Base-by-base conservation (phyloP, 371 early-diverging fungal genomes). In the Syncephalastrum monosporum region DNA sequence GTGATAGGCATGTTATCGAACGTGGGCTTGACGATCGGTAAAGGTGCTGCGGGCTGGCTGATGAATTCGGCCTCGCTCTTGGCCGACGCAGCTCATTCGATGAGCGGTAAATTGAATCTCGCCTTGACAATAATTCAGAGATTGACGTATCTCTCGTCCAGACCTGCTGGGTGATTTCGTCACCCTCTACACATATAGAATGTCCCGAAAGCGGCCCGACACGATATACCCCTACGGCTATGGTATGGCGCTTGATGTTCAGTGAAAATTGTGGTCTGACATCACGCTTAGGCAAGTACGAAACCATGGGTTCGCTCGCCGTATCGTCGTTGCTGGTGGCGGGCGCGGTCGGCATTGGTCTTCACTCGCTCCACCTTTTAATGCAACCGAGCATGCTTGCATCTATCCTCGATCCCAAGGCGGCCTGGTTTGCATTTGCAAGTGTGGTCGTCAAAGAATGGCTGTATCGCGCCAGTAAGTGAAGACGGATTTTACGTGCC, bases 161-260 rank as follows among this genome's bases (percentile, higher is more conserved):
- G 89, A 89, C 66, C 66, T 89, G 13, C 44, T 88, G 23, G 82
- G 87, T 54, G 89, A 89, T 61, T 67, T 87, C 54, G 86, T 86
- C 4, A 88, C 89, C 7, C 61, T 86, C 13, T 87, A 85, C 59
- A 88, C 89, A 7, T 85, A 85, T 57, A 82, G 78, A 57, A 82
- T 77, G 74, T 85, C 89, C 14, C 71, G 88, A 57, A 77, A 74
- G 56, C 79, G 81, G 0, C 74, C 85, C 24, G 87, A 87, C 65
- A 64, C 60, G 21, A 42, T 72, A n/a, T 82, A 85, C 52, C 86
- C 86, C 27, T 88, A 81, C 55, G 88, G 87, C 23, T 89, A 88
- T 63, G 84, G 83, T 83, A 77, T 53, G 42, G 15, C 44, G 13
- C 4, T 16, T 15, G 6, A 19, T 1, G 23, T 42, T 42, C 13